Conservation (phyloP, 495 filamentous ascomycete genomes). For the Ramalina intermedia region DNA sequence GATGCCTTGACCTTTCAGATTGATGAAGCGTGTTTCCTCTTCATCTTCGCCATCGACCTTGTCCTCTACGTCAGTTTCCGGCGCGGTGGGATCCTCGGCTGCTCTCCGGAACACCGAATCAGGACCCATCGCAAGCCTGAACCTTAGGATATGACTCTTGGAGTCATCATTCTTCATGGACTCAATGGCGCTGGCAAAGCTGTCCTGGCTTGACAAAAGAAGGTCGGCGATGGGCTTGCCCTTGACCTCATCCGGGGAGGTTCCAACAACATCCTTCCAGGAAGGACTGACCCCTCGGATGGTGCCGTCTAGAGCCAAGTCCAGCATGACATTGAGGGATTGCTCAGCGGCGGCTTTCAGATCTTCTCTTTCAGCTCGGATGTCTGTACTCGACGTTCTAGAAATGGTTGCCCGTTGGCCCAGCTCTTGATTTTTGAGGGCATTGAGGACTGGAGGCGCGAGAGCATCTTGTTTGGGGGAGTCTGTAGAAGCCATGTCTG, state of each 20-base stretch:
- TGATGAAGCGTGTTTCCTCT: slow-evolving; percentile 42
- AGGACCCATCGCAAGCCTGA: slow-evolving; percentile 58
- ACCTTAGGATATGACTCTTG: slow-evolving; percentile 80
- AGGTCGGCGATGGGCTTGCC: slow-evolving; percentile 69
- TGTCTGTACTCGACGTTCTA: slow-evolving; percentile 48
- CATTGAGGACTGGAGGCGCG: slow-evolving; percentile 36
- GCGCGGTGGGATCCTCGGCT: slow-evolving; percentile 13
- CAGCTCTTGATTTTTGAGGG: slow-evolving; percentile 39
- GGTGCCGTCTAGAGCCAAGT: slow-evolving; percentile 73
- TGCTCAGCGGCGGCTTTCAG: slow-evolving; percentile 91
- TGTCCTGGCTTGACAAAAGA: slow-evolving; percentile 59
- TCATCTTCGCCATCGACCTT: slow-evolving; percentile 14
- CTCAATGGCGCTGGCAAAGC: slow-evolving; percentile 70
- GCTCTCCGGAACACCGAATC: slow-evolving; percentile 27
- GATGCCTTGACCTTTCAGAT: slow-evolving; percentile 90
- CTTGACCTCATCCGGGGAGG: slow-evolving; percentile 52
- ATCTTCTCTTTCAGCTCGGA: slow-evolving; percentile 73
- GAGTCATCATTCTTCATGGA: slow-evolving; percentile 88
- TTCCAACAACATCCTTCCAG: slow-evolving; percentile 90
- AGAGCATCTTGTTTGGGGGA: slow-evolving; percentile 28
- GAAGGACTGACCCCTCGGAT: slow-evolving; percentile 93
- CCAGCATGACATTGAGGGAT: slow-evolving; percentile 87
- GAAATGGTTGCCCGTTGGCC: slow-evolving; percentile 34
- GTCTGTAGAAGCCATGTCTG: slow-evolving; percentile 14
- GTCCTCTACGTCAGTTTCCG: slow-evolving; percentile 27